Base-by-base conservation (phyloP, 2,329 filamentous ascomycete genomes). In the Xylariaceae sp. region DNA sequence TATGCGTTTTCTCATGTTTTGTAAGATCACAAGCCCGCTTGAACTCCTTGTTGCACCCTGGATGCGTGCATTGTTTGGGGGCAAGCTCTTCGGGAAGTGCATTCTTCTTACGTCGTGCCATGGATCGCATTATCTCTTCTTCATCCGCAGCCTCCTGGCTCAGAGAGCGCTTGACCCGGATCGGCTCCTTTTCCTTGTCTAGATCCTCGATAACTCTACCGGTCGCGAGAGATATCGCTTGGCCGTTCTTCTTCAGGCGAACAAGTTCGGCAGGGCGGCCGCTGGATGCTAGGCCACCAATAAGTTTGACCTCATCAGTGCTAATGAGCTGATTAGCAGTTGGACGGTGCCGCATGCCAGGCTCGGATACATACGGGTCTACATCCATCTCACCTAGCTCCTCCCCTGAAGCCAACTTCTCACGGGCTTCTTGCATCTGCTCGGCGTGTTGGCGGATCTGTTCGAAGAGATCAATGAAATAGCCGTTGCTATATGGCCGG, bases 1-100 rank as follows among this genome's bases (percentile, higher is more conserved):
- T 91, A 72, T 99, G 94, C 0, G 92, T 97, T 79, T 97, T 99
- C 75, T 95, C 88, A 73, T 99, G 94, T 78, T 97, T 97, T 62
- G 91, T 96, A 56, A 97, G 77, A 71, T 99, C 94, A 72, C 94
- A 97, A n/a, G 90, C 90, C 59, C 94, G 86, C 74, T 94, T 95
- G 77, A 97, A 97, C 72, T 92, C 84, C 74, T 96, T 96, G 71
- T 83, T 85, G 74, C 92, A 97, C 41, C 83, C 82, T 4, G 77
- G 76, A 68, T 91, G 83, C 59, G 80, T 80, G 77, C 90, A 95
- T 65, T 83, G 84, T 73, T 92, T 86, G 54, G 83, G 87, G 47
- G 89, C 85, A 48, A 92, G 84, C 71, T 95, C 87, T 72, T 92
- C 89, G 4, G 88, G 87, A 50, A 85, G 87, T 37, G 90, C 89